Base-by-base conservation (phyloP, 805 yeast genomes). In the Spathaspora sp. region DNA sequence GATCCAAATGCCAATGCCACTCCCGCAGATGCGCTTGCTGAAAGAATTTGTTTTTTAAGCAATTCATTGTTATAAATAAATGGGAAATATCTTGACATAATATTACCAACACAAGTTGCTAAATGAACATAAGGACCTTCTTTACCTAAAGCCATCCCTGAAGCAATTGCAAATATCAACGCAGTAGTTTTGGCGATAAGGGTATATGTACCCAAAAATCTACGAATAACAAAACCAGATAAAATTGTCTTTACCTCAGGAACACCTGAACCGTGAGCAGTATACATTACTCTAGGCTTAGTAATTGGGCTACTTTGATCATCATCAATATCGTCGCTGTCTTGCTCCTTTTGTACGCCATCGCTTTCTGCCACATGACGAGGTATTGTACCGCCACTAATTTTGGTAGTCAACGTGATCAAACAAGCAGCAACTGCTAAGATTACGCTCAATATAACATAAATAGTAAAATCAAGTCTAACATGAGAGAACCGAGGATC, bases 111-210 rank as follows among this genome's bases (percentile, higher is more conserved):
- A 55, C 82, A 78, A 2, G 85, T 70, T 0, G 85, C 82, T 46
- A 81, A 68, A 61, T 81, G 86, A 19, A 81, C 86, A 58, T 74
- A 81, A 0, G 86, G 86, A 2, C 86, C 86, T 52, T 81, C 86
- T 61, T 81, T 81, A 1, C 86, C 86, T 9, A 81, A 63, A 11
- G 79, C 64, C 68, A 81, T 67, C 1, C 86, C 86, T 0, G 84
- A 78, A 0, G 85, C 81, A 39, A 81, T 79, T 3, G 84, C 78
- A 38, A 80, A 69, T 1, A 80, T 68, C 23, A 81, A 63, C 0
- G 81, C 79, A 1, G 69, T 52, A 0, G 82, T 68, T 60, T 81
- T 81, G 52, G 78, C 67, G 20, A 80, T 40, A 7, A 81, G 67
- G 0, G 86, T 80, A 55, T 76, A 73, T 1, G 77, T 64, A 4